phyloP scores from a whole-genome alignment of 2,329 filamentous ascomycete genomes.

The Incumbomyces delicatus region DNA sequence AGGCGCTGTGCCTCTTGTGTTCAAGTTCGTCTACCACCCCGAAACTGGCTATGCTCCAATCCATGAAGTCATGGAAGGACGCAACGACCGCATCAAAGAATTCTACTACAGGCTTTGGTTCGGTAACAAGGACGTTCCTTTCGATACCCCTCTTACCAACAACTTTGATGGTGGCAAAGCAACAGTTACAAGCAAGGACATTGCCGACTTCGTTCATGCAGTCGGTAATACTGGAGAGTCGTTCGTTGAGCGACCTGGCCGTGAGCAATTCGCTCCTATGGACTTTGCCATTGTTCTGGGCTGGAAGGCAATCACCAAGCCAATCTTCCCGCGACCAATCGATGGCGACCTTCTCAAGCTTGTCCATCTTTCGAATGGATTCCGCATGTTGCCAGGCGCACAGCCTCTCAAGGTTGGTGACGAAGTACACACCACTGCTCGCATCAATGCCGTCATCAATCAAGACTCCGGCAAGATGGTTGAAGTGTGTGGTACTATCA shows the following conservation, averaged over 20 bases:
- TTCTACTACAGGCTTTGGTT: slow-evolving; percentile 99
- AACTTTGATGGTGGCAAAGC: slow-evolving; percentile 83
- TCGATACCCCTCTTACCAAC: slow-evolving; percentile 74
- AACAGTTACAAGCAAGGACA: slow-evolving; percentile 79
- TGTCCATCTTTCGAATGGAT: slow-evolving; percentile 92
- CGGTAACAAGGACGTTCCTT: slow-evolving; percentile 70
- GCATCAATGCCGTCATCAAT: slow-evolving; percentile 96
- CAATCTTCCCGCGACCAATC: slow-evolving; percentile 93
- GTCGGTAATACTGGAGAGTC: slow-evolving; percentile 96
- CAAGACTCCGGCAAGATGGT: slow-evolving; percentile 99
- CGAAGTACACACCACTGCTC: slow-evolving; percentile 80
- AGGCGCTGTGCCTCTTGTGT: slow-evolving; percentile 68
- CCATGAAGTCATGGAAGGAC: slow-evolving; percentile 86
- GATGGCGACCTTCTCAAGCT: slow-evolving; percentile 94
- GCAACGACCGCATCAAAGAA: slow-evolving; percentile 97
- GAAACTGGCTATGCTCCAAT: slow-evolving; percentile 97
- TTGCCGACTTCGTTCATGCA: slow-evolving; percentile 98
- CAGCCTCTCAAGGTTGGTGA: slow-evolving; percentile 94
- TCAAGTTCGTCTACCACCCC: slow-evolving; percentile 87
- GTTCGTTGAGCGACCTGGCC: slow-evolving; percentile 90
- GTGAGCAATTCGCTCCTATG: slow-evolving; percentile 92
- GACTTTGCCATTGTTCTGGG: slow-evolving; percentile 97
- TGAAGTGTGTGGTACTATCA: slow-evolving; percentile 96
- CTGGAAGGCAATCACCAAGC: slow-evolving; percentile 99
- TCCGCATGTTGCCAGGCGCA: slow-evolving; percentile 95